Percentiles rank a stretch among this genome's conserved stretches.
Evolutionary conservation across 2,329 filamentous ascomycete species (phyloP).

Genomic region (Aspergillus latus): DNA sequence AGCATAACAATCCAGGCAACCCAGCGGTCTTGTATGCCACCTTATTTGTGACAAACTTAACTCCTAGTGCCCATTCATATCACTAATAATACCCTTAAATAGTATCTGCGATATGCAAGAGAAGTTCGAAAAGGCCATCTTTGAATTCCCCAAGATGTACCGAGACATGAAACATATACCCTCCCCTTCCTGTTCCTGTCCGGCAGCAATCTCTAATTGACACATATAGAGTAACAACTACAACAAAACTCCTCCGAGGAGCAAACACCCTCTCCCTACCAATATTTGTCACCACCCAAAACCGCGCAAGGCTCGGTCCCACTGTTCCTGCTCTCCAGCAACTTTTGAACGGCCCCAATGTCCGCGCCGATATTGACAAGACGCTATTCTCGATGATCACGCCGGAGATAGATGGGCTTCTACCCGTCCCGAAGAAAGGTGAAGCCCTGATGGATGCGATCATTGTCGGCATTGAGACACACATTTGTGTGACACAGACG

Average conservation of each 20-base stretch:
- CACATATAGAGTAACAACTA: slow-evolving; percentile 58
- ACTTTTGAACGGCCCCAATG: slow-evolving; percentile 45
- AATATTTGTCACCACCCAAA: slow-evolving; percentile 84
- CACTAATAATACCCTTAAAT: background rate
- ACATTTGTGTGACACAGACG: slow-evolving; percentile 95
- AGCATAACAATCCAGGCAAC: slow-evolving; percentile 36
- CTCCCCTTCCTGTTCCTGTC: too few species aligned
- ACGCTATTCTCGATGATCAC: slow-evolving; percentile 86
- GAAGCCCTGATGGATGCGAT: slow-evolving; percentile 59
- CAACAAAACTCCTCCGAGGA: slow-evolving; percentile 67
- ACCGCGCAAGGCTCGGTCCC: slow-evolving; percentile 71
- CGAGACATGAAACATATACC: slow-evolving; percentile 15
- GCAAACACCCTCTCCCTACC: slow-evolving; percentile 60
- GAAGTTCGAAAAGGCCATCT: slow-evolving; percentile 80
- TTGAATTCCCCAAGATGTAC: slow-evolving; percentile 80
- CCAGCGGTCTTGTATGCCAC: slow-evolving; percentile 48
- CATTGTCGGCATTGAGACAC: slow-evolving; percentile 86
- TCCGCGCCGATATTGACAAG: slow-evolving; percentile 71
- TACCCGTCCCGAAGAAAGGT: slow-evolving; percentile 32
- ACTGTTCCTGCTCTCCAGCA: slow-evolving; percentile 72
- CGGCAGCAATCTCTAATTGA: too few species aligned
- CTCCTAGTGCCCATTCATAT: background rate
- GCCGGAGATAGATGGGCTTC: slow-evolving; percentile 58
- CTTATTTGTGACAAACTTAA: too few species aligned
- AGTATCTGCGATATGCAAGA: slow-evolving; percentile 96